Conservation (phyloP, 2,329 filamentous ascomycete species). For the Cercospora janseana region DNA sequence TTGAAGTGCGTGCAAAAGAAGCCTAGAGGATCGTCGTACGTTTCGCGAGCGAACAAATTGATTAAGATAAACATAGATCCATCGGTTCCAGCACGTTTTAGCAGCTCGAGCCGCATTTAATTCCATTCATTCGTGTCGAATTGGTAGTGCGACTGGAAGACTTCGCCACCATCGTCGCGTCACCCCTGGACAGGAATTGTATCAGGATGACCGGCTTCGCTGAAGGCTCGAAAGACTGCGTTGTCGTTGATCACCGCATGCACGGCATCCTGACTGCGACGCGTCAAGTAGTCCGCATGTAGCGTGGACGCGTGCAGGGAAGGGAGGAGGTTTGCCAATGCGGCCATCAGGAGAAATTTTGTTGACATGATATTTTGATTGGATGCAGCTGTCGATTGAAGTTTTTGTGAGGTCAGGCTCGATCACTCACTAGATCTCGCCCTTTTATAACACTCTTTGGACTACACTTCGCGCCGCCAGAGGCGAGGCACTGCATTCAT, state of each 20-base stretch:
- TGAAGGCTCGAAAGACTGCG: background rate
- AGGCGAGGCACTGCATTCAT: background rate
- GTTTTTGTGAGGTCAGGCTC: background rate
- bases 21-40: background rate
- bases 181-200: background rate
- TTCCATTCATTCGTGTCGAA: background rate
- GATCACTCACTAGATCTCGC: background rate
- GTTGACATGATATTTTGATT: background rate
- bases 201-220: background rate
- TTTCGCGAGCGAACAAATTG: background rate
- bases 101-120: background rate
- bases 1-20: background rate
- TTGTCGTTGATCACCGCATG: background rate
- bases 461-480: background rate
- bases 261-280: background rate
- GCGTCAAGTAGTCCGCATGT: background rate
- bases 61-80: background rate
- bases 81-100: background rate
- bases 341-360: background rate
- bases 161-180: background rate
- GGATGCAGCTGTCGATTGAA: background rate
- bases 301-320: background rate
- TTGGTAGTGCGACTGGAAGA: background rate
- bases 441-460: background rate
- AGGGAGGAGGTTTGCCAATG: background rate